Evolutionary conservation across 345 rosid genomes (phyloP), one percentile per base, ranked within the genome.

Genomic region (Ceriops decandra): DNA sequence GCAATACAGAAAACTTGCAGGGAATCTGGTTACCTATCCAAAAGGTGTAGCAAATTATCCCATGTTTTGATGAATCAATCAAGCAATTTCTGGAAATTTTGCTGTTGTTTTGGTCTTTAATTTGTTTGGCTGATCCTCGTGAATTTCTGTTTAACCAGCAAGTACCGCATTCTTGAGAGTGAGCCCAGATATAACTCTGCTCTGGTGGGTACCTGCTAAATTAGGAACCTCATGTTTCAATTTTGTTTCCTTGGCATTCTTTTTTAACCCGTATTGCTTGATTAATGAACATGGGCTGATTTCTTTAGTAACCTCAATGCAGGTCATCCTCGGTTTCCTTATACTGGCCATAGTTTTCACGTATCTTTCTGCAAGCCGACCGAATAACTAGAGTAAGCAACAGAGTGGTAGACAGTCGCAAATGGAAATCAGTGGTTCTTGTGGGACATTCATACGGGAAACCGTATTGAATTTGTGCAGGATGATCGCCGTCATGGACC

Each of bases 1-100:
- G 87, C 87, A 7, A 68, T 84, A 49, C 86, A 83, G 81, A 83
- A 86, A 72, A 46, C 80, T 31, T 91, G 97, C 88, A 76, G 57
- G 75, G 83, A 86, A 32, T 83, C 88, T 16, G 92, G 96, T 52
- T 62, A 77, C 31, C 77, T 88, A 63, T 74, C 60, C 57, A 83
- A 73, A 77, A 89, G 97, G 97, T 86, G 54, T 8, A 69, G 62
- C 21, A 5, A 59, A 49, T 27, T n/a, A 19, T 32, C 15, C 20
- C 10, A 36, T 54, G 26, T 20, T 16, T 11, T 32, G 1, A 20
- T 16, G 49, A 42, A 38, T 19, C 26, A 30, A 26, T 15, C 66
- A n/a, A 22, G 62, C 21, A 19, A 24, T 72, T 36, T 26, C n/a
- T 15, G 38, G 56, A 60, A 30, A 32, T 26, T 38, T 38, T 33